Evolutionary conservation across 164 flowering plant species (phyloP), one percentile per base, ranked within the genome.

Genomic region (Houttuynia cordata): DNA sequence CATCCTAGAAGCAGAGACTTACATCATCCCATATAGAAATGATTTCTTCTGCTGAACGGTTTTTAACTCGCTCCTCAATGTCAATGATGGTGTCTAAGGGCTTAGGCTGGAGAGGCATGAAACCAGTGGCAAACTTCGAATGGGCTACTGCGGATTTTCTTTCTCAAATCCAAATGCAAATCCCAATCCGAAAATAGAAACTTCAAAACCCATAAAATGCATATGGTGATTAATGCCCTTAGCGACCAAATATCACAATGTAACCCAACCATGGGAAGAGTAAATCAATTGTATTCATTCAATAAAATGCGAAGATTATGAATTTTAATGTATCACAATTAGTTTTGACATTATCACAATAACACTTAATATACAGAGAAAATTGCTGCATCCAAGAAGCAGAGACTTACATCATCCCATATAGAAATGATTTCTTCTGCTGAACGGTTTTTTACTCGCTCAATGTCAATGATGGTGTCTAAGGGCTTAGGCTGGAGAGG

Each of bases 41-140:
- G 22, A 92, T 73, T 37, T 84, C 89, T 66, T 87, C 88, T 4
- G 89, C 60, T 0, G 92, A 78, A 52, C 75, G 68, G 39, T 55
- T 51, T 72, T 82, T 80, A n/a, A 72, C 81, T 74, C 95, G 80
- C 64, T n/a, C n/a, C n/a, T 80, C 83, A 22, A 85, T n/a, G 71
- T 92, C 96, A 25, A 92, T 70, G 55, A 92, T 88, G 0, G 91
- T 80, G 59, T 76, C 84, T 82, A 92, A 71, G 18, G 91, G 81
- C 75, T 92, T 88, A 12, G 54, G 78, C 68, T 89, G 77, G 71
- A 92, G 69, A 17, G 98, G 93, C 8, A 76, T 66, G 75, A 83
- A 92, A 62, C 98, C 98, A 64, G 82, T 67, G 12, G 95, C 95
- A 39, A 87, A 88, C 10, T 68, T 81, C 17, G 81, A 80, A n/a